A percentile compares a stretch with the other conserved stretches of the same genome.
Conservation (phyloP, 805 yeast species). For the Kluyveromyces aestuarii region DNA sequence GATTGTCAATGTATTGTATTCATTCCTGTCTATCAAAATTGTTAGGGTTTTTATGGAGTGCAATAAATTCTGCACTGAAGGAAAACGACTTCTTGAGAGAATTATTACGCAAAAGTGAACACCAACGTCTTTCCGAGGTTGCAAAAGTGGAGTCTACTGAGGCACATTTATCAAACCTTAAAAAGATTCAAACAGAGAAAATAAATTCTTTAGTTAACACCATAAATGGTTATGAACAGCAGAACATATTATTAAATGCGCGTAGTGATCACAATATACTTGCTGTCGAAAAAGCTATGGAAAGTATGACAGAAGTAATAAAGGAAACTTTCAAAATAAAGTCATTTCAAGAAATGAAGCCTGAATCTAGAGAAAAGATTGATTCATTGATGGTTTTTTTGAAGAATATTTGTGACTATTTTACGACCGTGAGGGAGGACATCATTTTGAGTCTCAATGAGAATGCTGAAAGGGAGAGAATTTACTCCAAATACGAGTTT, state of each 20-base stretch:
- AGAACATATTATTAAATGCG: neutral
- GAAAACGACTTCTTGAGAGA: neutral
- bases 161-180: neutral
- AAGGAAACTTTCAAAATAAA: neutral
- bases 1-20: conserved; percentile 1
- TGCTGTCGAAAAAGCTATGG: neutral
- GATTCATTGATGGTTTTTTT: conserved; percentile 1
- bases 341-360: neutral
- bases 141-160: neutral
- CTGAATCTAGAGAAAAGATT: neutral
- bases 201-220: neutral
- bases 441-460: neutral
- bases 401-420: neutral
- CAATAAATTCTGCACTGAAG: neutral
- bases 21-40: conserved; percentile 1
- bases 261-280: neutral
- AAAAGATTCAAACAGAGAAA: neutral
- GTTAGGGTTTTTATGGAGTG: conserved; percentile 1
- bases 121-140: neutral
- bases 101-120: neutral
- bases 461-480: neutral
- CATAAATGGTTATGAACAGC: neutral
- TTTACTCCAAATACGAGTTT: conserved; percentile 29
- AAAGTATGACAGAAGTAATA: conserved; percentile 1
- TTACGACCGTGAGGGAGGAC: neutral